Percentiles rank a stretch among this genome's conserved stretches.
Evolutionary conservation across 2,329 filamentous ascomycete species (phyloP).

Genomic region (Ophiosphaerella herpotricha): DNA sequence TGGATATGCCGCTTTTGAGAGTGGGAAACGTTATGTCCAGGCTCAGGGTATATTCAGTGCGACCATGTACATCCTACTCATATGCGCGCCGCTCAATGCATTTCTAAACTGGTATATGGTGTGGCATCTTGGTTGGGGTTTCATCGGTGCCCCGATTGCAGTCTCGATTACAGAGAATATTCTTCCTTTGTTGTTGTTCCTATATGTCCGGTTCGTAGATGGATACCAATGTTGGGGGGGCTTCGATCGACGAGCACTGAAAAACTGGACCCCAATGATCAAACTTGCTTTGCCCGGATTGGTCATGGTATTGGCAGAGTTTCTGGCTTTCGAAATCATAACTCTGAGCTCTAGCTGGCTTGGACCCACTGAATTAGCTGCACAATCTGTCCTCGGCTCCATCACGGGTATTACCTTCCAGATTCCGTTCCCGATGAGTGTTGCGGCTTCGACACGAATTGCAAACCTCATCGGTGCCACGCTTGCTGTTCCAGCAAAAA

Average conservation of each 20-base stretch:
- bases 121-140: constrained; percentile 63
- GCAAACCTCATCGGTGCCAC: constrained; percentile 91
- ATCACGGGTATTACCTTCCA: constrained; percentile 83
- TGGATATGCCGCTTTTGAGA: constrained; percentile 76
- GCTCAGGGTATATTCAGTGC: constrained; percentile 86
- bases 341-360: constrained; percentile 83
- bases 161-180: constrained; percentile 76
- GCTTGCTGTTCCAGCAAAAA: constrained; percentile 78
- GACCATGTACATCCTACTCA: constrained; percentile 78
- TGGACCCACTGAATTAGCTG: constrained; percentile 77
- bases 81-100: constrained; percentile 81
- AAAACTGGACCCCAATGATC: constrained; percentile 84
- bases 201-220: constrained; percentile 73
- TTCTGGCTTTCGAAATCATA: constrained; percentile 88
- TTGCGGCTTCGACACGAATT: constrained; percentile 84
- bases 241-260: constrained; percentile 69
- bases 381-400: constrained; percentile 83
- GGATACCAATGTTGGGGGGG: constrained; percentile 82
- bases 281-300: constrained; percentile 85
- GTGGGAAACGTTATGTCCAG: constrained; percentile 83
- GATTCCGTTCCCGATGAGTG: constrained; percentile 87
- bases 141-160: constrained; percentile 79
- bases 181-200: constrained; percentile 71
- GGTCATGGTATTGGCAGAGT: constrained; percentile 93
- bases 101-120: constrained; percentile 82